Conservation (phyloP, 2,329 filamentous ascomycete genomes). For the Iodosphaeria phyllophila region DNA sequence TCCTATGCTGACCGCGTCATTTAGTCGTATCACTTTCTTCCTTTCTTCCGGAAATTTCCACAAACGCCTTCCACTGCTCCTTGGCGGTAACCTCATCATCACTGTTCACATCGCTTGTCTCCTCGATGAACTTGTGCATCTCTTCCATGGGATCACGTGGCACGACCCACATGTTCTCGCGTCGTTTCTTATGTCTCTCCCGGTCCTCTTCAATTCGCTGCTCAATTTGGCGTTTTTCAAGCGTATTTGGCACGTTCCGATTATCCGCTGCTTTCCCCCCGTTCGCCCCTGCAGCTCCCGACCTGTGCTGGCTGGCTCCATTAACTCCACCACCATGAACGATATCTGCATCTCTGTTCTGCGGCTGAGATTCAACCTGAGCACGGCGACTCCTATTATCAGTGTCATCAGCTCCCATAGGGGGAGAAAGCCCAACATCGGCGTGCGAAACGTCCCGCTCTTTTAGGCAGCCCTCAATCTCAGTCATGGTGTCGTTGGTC, state of each 20-base stretch:
- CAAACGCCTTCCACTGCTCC: constrained; percentile 45
- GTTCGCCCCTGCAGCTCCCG: not conserved
- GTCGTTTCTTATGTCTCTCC: constrained; percentile 77
- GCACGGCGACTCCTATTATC: no score
- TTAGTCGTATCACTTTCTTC: no score
- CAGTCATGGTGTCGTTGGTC: constrained; percentile 50
- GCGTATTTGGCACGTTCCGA: constrained; percentile 3
- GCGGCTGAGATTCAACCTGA: no score
- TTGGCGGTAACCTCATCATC: constrained; percentile 64
- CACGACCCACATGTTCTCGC: constrained; percentile 89
- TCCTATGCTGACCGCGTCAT: no score
- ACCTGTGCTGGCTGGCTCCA: no score
- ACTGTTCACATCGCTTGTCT: constrained; percentile 69
- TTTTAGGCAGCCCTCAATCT: constrained; percentile 70
- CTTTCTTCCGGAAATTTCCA: no score
- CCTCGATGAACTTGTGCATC: constrained; percentile 68
- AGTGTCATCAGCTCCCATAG: constrained; percentile 19
- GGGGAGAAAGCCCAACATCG: constrained; percentile 32
- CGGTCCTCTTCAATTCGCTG: constrained; percentile 94
- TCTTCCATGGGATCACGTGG: constrained; percentile 47
- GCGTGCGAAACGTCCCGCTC: constrained; percentile 51
- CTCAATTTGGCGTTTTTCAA: constrained; percentile 82
- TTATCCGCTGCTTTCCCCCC: not conserved
- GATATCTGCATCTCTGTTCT: no score
- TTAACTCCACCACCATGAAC: no score